phyloP scores from a whole-genome alignment of 176 grass and related monocot species.

The Ensete glaucum region DNA sequence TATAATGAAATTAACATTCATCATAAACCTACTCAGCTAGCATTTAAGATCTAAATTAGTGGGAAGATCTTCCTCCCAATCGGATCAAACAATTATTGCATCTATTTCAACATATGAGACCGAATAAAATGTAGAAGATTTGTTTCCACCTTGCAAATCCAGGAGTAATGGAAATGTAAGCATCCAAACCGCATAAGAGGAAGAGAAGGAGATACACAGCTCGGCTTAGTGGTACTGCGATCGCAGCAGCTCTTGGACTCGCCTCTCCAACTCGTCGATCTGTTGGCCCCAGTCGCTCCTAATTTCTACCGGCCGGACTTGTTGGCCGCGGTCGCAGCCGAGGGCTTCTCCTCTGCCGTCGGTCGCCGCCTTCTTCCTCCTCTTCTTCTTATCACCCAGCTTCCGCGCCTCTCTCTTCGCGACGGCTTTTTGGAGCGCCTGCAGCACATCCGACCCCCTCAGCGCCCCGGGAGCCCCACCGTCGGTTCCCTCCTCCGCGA shows the following conservation, averaged over 20 bases:
- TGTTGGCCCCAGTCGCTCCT: conserved; percentile 34
- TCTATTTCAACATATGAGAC: background rate
- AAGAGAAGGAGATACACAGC: background rate
- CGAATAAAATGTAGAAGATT: background rate
- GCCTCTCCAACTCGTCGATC: conserved; percentile 38
- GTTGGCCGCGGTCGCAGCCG: background rate
- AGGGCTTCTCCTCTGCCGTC: background rate
- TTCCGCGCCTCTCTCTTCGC: conserved; percentile 38
- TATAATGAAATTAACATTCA: too few relatives aligned
- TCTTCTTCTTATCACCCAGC: conserved; percentile 4
- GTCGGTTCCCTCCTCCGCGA: background rate
- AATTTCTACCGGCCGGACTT: conserved; percentile 34
- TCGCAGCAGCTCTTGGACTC: conserved; percentile 26
- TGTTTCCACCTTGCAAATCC: background rate
- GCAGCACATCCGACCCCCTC: conserved; percentile 40
- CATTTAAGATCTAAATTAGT: too few relatives aligned
- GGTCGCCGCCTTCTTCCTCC: background rate
- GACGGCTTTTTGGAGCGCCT: conserved; percentile 32
- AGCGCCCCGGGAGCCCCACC: conserved; percentile 18
- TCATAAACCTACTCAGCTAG: too few relatives aligned
- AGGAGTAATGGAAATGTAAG: background rate
- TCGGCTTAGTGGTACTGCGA: conserved; percentile 16
- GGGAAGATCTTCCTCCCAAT: too few relatives aligned
- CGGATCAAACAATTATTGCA: background rate
- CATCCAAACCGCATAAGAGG: background rate